Evolutionary conservation across 441 rosid species (phyloP).

Genomic region (Hura crepitans): DNA sequence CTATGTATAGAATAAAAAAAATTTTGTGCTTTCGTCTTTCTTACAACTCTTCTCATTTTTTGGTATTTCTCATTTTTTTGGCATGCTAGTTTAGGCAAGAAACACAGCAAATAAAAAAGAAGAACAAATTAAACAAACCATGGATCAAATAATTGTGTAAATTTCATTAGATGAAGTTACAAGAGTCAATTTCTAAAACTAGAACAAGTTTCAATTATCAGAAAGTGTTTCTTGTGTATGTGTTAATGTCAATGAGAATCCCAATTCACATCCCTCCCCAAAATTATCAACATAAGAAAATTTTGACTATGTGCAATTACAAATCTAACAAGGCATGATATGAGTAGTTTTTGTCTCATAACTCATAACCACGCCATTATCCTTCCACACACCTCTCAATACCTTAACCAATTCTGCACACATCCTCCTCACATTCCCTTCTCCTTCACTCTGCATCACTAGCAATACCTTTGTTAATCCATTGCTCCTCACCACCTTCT

Average conservation of each 20-base stretch:
- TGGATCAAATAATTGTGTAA: background rate
- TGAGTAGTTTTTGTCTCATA: constrained; percentile 41
- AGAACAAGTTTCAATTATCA: background rate
- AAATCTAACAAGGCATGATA: constrained; percentile 35
- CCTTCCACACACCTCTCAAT: constrained; percentile 21
- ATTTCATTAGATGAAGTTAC: constrained; percentile 16
- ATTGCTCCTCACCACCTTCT: constrained; percentile 52
- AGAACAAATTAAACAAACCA: background rate
- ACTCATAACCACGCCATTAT: constrained; percentile 19
- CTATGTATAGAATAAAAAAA: too few relatives aligned
- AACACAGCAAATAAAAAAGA: background rate
- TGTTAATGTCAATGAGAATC: background rate
- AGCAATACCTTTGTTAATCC: constrained; percentile 61
- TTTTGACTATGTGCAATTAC: background rate
- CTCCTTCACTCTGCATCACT: constrained; percentile 73
- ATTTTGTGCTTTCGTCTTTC: too few relatives aligned
- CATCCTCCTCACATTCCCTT: constrained; percentile 56
- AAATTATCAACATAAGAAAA: too few relatives aligned
- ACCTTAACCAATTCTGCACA: constrained; percentile 58
- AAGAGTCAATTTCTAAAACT: constrained; percentile 4
- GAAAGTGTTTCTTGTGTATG: background rate
- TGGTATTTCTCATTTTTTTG: too few relatives aligned
- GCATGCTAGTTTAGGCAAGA: background rate
- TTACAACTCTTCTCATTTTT: too few relatives aligned
- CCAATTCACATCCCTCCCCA: background rate